Evolutionary conservation across 768 basidiomycete species (phyloP).

Genomic region (Pleurotus tuber-regium): DNA sequence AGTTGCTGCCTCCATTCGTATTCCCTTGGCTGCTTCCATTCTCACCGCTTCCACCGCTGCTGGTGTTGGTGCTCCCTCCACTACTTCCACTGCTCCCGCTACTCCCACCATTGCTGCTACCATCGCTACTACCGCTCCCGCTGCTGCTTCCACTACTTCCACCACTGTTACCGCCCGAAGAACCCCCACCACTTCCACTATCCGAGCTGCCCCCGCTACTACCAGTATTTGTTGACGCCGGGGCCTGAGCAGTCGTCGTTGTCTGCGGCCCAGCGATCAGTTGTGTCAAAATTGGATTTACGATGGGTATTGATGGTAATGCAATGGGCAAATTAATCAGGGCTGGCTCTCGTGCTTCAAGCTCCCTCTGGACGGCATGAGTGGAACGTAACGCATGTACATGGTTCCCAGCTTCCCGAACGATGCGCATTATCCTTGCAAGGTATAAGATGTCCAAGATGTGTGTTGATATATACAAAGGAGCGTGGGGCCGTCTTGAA

Average conservation of each 20-base stretch:
- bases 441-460: background rate
- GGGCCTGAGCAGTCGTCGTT: conserved; percentile 2
- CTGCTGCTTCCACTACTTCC: conserved; percentile 14
- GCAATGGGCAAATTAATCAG: conserved; percentile 37
- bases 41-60: background rate
- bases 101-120: background rate
- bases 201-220: conserved; percentile 10
- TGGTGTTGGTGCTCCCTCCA: conserved; percentile 6
- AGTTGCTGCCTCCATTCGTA: background rate
- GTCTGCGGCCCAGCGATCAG: conserved; percentile 25
- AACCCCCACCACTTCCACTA: conserved; percentile 7
- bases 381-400: conserved; percentile 11
- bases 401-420: background rate
- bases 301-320: conserved; percentile 36
- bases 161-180: conserved; percentile 9
- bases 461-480: conserved; percentile 6
- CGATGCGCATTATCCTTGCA: background rate
- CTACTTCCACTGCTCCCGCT: conserved; percentile 8
- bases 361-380: conserved; percentile 12
- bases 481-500: conserved; percentile 1
- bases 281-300: conserved; percentile 33
- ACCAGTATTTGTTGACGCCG: conserved; percentile 8
- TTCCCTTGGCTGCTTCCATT: background rate
- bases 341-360: conserved; percentile 35
- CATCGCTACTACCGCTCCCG: conserved; percentile 11